These are phyloP conservation scores for Prunus davidiana DNA, from an alignment of 306 rosid genomes.

Conservation along the genomic window DNA sequence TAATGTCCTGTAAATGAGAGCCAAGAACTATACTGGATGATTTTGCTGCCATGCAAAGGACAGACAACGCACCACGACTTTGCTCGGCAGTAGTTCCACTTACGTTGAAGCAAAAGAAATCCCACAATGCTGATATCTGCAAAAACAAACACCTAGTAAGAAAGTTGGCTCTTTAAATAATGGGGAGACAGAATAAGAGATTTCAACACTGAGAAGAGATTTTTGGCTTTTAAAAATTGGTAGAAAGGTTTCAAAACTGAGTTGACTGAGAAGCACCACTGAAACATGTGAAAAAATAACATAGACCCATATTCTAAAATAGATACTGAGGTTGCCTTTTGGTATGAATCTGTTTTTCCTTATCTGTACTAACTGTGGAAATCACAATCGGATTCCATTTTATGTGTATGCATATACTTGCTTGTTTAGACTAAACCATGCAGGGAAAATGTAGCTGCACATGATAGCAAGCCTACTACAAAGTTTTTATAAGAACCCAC, in stretches of 20 bases:
- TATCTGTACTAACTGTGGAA: neutral
- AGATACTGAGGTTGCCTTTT: neutral
- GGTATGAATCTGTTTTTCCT: neutral
- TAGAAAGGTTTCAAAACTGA: neutral
- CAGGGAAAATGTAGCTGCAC: neutral
- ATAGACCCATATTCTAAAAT: neutral
- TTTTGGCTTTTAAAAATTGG: neutral
- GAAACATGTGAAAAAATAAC: neutral
- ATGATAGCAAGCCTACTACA: neutral
- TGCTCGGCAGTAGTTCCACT: conserved; percentile 88
- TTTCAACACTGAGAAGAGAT: neutral
- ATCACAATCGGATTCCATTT: neutral
- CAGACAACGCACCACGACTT: conserved; percentile 86
- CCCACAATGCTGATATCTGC: conserved; percentile 90
- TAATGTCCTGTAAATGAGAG: conserved; percentile 81
- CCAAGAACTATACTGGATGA: conserved; percentile 65
- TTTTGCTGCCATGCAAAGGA: conserved; percentile 93
- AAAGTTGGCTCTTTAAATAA: conserved; percentile 15
- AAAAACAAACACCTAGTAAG: conserved; percentile 19
- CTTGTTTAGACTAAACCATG: neutral
- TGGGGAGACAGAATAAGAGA: neutral
- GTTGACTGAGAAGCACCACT: neutral
- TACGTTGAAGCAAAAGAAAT: conserved; percentile 88
- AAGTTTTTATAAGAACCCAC: neutral
- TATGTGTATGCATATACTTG: neutral